Evolutionary conservation across 2,329 filamentous ascomycete species (phyloP), one percentile per base, ranked within the genome.

Genomic region (Fusarium drepaniforme): DNA sequence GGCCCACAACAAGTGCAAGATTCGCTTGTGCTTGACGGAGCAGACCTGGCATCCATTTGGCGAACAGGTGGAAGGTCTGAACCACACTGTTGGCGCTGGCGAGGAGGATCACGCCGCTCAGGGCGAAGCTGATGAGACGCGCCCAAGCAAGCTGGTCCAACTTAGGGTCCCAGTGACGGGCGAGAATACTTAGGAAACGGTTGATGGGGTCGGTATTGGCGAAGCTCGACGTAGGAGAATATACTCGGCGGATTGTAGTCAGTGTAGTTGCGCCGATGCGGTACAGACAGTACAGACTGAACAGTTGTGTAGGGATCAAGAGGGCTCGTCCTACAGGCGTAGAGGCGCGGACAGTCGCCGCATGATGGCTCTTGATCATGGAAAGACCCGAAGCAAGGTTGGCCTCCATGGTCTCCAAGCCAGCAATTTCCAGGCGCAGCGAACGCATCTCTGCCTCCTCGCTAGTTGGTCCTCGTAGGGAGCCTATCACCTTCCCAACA

Each of bases 111-210:
- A 96, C 90, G 21, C 94, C 95, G 9, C 93, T 94, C 6, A 97
- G 88, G 25, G 95, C 85, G 83, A 97, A 97, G 69, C 93, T 95
- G 75, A 97, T 96, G 80, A 95, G 93, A 35, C 94, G 92, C 25
- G 93, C 92, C 94, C 94, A 97, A 12, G 94, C 93, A 13, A 91
- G 89, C 79, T 95, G 93, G 83, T 97, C 93, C 30, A 97, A 89
- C 70, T 92, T 90, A 4, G 94, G 93, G 80, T 97, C 94, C 90
- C 94, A 96, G 84, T 97, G 94, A 66, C 93, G 92, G 5, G 94
- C 94, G 21, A 97, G 84, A 15, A 97, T 87, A 7, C 94, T 93
- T 11, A 97, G 89, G 71, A 96, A 88, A 74, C 94, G 93, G 84
- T 93, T 97, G 81, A 97, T 93, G 1, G 95, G 95, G 80, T 97